These are phyloP conservation scores for Malus sylvestris DNA, from an alignment of 306 rosid genomes.

Conservation along the genomic window DNA sequence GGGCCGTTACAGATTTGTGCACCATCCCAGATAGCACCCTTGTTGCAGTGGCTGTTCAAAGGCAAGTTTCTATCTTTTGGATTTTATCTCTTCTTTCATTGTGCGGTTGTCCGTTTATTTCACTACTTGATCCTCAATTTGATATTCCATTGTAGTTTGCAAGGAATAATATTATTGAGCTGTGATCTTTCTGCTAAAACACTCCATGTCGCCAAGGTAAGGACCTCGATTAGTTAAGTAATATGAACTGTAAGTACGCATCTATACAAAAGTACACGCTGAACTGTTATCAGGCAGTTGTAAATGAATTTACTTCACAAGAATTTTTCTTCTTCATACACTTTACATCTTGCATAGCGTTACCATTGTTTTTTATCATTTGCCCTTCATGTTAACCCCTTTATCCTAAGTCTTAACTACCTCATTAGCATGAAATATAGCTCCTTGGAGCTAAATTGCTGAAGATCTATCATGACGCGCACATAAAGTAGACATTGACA, in stretches of 20 bases:
- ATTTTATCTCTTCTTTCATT: background rate
- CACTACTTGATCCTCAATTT: slow-evolving; percentile 11
- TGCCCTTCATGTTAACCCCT: background rate
- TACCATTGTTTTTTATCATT: slow-evolving; percentile 5
- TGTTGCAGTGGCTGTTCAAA: slow-evolving; percentile 83
- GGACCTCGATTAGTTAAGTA: slow-evolving; percentile 8
- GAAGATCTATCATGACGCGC: background rate
- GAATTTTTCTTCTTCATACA: background rate
- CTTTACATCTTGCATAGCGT: background rate
- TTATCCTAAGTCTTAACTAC: background rate
- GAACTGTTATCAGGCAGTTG: background rate
- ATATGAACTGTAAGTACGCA: background rate
- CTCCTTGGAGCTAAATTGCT: background rate
- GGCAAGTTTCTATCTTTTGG: slow-evolving; percentile 38
- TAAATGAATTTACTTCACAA: background rate
- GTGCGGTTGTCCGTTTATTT: slow-evolving; percentile 7
- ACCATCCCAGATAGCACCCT: slow-evolving; percentile 47
- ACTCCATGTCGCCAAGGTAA: slow-evolving; percentile 63
- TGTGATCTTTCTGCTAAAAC: slow-evolving; percentile 49
- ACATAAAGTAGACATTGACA: background rate
- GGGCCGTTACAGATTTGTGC: slow-evolving; percentile 64
- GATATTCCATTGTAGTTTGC: slow-evolving; percentile 49
- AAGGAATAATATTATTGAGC: slow-evolving; percentile 61
- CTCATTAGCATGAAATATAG: background rate
- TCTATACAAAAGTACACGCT: background rate